Conservation (phyloP, 306 rosid genomes). For the Prunus mira region DNA sequence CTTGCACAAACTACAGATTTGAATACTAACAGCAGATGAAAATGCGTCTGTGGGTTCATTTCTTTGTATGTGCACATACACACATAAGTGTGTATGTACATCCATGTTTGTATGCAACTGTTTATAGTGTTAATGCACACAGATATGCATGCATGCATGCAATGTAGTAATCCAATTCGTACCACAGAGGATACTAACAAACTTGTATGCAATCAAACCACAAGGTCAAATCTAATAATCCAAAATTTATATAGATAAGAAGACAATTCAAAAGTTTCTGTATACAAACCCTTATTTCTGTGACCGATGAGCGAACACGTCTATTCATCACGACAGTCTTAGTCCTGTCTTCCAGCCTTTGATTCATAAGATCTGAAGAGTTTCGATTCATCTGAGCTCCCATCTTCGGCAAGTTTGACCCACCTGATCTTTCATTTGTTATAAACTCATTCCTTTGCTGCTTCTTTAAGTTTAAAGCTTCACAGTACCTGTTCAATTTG, state of each 20-base stretch:
- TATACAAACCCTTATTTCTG: conserved; percentile 63
- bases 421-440: conserved; percentile 57
- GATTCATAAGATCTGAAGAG: conserved; percentile 51
- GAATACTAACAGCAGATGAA: not conserved
- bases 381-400: conserved; percentile 52
- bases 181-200: not conserved
- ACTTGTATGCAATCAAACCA: not conserved
- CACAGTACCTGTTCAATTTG: conserved; percentile 63
- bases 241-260: not conserved
- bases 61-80: not conserved
- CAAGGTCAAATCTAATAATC: conserved; percentile 13
- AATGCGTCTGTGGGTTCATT: not conserved
- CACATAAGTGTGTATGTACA: not conserved
- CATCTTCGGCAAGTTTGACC: conserved; percentile 48
- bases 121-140: not conserved
- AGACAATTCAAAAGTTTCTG: not conserved
- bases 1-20: not conserved
- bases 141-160: not conserved
- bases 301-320: conserved; percentile 63
- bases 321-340: conserved; percentile 56
- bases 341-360: conserved; percentile 54
- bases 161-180: not conserved
- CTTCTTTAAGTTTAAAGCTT: conserved; percentile 60
- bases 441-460: conserved; percentile 58
- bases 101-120: not conserved